Conservation (phyloP, 352 stramenopile species). For the Phytophthora foliorum region DNA sequence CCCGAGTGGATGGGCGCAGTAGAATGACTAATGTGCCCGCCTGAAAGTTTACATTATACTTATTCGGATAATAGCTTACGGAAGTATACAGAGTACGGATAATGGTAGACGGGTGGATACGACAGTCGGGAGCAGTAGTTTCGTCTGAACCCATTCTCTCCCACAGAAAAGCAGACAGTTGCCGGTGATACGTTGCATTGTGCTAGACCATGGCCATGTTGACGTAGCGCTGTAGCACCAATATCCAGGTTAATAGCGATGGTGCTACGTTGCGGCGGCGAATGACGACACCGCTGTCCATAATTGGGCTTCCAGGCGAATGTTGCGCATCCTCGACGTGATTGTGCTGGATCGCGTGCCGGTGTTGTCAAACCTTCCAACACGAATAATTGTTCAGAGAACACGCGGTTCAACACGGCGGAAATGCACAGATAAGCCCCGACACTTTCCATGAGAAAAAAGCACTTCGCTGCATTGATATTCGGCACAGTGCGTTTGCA, state of each 20-base stretch:
- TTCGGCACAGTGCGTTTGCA: slow-evolving; percentile 24
- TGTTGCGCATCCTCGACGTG: slow-evolving; percentile 13
- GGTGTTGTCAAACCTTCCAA: slow-evolving; percentile 3
- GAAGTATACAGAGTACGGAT: too few species aligned
- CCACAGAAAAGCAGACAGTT: too few species aligned
- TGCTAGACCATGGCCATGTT: background rate
- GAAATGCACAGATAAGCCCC: slow-evolving; percentile 19
- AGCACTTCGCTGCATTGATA: background rate
- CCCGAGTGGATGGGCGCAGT: background rate
- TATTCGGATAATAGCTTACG: background rate
- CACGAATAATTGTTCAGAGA: too few species aligned
- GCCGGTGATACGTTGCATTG: background rate
- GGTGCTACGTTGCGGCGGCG: slow-evolving; percentile 11
- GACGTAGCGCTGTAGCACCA: background rate
- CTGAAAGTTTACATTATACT: background rate
- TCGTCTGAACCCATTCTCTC: too few species aligned
- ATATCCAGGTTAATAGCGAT: slow-evolving; percentile 24
- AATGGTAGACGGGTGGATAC: too few species aligned
- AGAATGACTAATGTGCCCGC: background rate
- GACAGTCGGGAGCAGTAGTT: background rate
- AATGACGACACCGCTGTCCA: slow-evolving; percentile 26
- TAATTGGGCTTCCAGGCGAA: slow-evolving; percentile 16
- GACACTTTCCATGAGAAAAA: slow-evolving; percentile 11
- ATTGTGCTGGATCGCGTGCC: slow-evolving; percentile 16
- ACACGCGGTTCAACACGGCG: background rate